Evolutionary conservation across 1,284 basidiomycete genomes (phyloP).

Genomic region (Boletus coffeatus): DNA sequence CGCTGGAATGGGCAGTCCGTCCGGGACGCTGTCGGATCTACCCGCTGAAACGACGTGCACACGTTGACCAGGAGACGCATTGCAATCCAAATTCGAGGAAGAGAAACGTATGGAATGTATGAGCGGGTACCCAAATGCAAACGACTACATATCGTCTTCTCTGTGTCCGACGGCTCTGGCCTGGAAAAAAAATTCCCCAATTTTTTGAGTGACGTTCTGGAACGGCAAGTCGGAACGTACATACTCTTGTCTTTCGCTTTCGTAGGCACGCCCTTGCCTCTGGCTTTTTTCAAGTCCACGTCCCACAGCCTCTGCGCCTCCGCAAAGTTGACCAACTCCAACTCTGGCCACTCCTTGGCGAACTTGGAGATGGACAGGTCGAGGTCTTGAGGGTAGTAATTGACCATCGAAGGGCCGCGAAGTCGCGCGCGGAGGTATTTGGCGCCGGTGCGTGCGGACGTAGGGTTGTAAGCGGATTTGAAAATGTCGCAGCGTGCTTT

Average conservation of each 20-base stretch:
- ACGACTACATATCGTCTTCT: conserved; percentile 18
- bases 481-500: conserved; percentile 69
- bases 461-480: conserved; percentile 81
- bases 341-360: conserved; percentile 46
- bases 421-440: conserved; percentile 78
- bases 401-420: conserved; percentile 71
- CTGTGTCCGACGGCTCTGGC: conserved; percentile 30
- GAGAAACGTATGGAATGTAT: not conserved
- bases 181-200: conserved; percentile 8
- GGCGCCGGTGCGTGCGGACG: conserved; percentile 70
- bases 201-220: not conserved
- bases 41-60: no score
- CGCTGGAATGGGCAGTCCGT: no score
- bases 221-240: conserved; percentile 20
- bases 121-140: not conserved
- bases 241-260: conserved; percentile 67
- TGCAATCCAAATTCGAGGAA: not conserved
- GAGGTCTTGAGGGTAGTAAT: conserved; percentile 66
- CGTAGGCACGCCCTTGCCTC: conserved; percentile 77
- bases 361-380: conserved; percentile 49
- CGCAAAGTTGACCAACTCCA: conserved; percentile 55
- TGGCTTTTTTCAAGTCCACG: conserved; percentile 57
- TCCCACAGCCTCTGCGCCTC: conserved; percentile 66
- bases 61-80: not conserved
- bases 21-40: no score